These are phyloP conservation scores for Termitomyces sp. DNA, from an alignment of 768 basidiomycete genomes.

Conservation along the genomic window DNA sequence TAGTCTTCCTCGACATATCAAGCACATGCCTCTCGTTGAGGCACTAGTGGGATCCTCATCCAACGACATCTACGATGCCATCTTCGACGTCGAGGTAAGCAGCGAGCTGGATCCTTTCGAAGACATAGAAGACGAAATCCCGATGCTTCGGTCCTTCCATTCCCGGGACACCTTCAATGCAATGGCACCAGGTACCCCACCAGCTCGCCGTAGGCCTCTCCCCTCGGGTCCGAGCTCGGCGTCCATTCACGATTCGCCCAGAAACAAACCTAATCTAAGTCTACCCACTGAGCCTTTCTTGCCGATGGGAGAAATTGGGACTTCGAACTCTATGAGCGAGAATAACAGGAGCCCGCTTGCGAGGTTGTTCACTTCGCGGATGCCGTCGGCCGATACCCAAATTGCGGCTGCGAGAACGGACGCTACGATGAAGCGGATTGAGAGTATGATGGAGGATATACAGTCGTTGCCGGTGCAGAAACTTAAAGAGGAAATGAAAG, in stretches of 20 bases:
- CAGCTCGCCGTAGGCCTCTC: conserved; percentile 25
- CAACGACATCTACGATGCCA: conserved; percentile 70
- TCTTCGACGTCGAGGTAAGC: conserved; percentile 68
- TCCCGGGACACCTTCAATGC: conserved; percentile 35
- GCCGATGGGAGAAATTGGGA: conserved; percentile 17
- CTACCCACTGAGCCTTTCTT: conserved; percentile 18
- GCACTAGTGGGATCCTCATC: conserved; percentile 71
- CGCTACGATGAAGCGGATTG: conserved; percentile 51
- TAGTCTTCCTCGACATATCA: conserved; percentile 68
- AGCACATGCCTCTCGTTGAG: conserved; percentile 72
- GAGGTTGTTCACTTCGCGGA: conserved; percentile 39
- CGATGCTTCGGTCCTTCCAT: conserved; percentile 36
- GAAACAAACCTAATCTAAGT: conserved; percentile 16
- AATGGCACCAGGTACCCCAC: conserved; percentile 17
- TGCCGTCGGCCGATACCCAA: conserved; percentile 16
- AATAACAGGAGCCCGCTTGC: conserved; percentile 47
- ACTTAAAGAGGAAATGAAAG: conserved; percentile 80
- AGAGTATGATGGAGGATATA: conserved; percentile 62
- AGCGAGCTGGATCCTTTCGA: conserved; percentile 50
- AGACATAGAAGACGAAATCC: conserved; percentile 44
- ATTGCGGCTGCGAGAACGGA: conserved; percentile 34
- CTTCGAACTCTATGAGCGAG: conserved; percentile 12
- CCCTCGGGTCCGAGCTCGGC: conserved; percentile 20
- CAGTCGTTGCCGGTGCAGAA: conserved; percentile 60
- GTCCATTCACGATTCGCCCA: conserved; percentile 25